Conservation (phyloP, 768 basidiomycete species). For the Pleurotus cornucopiae region DNA sequence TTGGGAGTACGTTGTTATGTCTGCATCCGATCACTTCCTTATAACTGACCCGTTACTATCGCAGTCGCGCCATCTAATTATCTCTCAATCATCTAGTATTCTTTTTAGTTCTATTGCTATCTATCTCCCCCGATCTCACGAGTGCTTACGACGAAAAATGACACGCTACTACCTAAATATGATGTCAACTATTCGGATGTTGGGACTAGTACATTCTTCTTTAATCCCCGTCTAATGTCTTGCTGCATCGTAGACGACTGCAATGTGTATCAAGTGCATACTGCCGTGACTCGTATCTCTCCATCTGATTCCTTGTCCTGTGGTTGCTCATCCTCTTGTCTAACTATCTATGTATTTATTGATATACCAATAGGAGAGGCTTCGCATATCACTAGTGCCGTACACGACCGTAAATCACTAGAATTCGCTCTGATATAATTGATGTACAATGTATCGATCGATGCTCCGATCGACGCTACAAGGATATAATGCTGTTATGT, state of each 20-base stretch:
- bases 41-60: conserved; percentile 13
- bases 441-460: not conserved
- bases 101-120: conserved; percentile 11
- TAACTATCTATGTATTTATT: conserved; percentile 7
- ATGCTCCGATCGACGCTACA: not conserved
- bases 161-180: not conserved
- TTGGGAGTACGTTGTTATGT: conserved; percentile 64
- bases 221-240: conserved; percentile 4
- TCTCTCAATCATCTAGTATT: conserved; percentile 66
- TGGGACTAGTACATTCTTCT: not conserved
- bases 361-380: conserved; percentile 6
- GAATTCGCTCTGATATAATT: too few species aligned
- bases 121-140: conserved; percentile 9
- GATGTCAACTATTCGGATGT: not conserved
- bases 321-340: not conserved
- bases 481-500: not conserved
- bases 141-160: conserved; percentile 11
- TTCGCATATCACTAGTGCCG: too few species aligned
- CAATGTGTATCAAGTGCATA: not conserved
- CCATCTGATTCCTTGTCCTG: not conserved
- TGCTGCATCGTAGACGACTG: not conserved
- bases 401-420: too few species aligned
- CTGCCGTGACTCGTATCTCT: not conserved
- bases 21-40: not conserved
- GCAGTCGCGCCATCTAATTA: conserved; percentile 85